Evolutionary conservation across 2,329 filamentous ascomycete genomes (phyloP).

Genomic region (Clathrospora elynae): DNA sequence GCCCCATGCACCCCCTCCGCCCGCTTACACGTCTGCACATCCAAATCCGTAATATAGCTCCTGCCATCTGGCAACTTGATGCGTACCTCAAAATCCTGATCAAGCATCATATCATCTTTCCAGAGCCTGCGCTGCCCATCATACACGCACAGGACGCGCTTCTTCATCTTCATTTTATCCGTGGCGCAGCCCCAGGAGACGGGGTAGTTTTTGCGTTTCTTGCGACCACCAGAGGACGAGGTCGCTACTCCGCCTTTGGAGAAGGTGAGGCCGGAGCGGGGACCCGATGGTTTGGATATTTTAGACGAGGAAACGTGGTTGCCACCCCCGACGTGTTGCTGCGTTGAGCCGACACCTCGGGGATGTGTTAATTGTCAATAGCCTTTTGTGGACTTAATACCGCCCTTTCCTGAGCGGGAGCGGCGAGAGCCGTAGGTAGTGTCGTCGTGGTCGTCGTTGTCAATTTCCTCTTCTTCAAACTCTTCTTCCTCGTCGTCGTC

Average conservation of each 20-base stretch:
- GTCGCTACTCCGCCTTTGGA: conserved; percentile 73
- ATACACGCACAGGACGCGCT: conserved; percentile 91
- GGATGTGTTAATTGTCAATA: conserved; percentile 58
- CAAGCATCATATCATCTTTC: conserved; percentile 99
- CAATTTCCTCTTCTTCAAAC: conserved; percentile 61
- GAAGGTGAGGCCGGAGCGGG: conserved; percentile 70
- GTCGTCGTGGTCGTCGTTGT: conserved; percentile 59
- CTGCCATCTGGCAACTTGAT: conserved; percentile 70
- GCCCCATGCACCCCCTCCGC: conserved; percentile 83
- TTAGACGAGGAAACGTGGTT: conserved; percentile 30
- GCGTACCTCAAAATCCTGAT: conserved; percentile 91
- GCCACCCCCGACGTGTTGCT: conserved; percentile 46
- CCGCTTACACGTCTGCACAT: conserved; percentile 85
- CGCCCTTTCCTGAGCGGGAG: conserved; percentile 55
- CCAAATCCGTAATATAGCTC: conserved; percentile 89
- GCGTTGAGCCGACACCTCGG: conserved; percentile 51
- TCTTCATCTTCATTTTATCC: conserved; percentile 97
- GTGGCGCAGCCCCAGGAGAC: conserved; percentile 90
- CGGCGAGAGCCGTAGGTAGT: conserved; percentile 58
- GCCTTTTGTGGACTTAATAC: conserved; percentile 59
- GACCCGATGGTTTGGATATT: conserved; percentile 49
- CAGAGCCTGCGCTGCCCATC: conserved; percentile 85
- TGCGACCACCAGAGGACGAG: conserved; percentile 68
- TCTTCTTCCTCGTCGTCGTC: conserved; percentile 57
- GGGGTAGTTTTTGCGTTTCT: conserved; percentile 92